Conservation (phyloP, 331 rosid genomes). For the Acacia concinna region DNA sequence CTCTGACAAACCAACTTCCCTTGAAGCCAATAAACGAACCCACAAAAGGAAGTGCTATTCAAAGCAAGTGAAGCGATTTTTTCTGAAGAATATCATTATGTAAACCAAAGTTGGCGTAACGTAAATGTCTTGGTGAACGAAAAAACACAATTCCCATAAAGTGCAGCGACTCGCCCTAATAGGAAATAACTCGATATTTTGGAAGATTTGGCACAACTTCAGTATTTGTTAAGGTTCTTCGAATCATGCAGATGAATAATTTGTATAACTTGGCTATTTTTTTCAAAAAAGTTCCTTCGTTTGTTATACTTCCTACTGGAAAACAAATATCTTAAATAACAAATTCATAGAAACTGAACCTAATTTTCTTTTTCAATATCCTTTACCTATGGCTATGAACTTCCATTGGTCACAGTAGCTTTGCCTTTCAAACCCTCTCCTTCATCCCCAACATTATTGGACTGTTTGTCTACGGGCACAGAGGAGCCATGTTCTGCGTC, state of each 20-base stretch:
- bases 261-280: background rate
- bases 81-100: background rate
- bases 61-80: background rate
- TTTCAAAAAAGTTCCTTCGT: background rate
- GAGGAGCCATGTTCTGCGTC: conserved; percentile 42
- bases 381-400: conserved; percentile 17
- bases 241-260: background rate
- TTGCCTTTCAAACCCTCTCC: conserved; percentile 34
- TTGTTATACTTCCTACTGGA: background rate
- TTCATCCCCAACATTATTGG: conserved; percentile 32
- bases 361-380: background rate
- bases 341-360: background rate
- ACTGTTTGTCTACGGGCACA: conserved; percentile 26
- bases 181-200: background rate
- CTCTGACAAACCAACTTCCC: no score
- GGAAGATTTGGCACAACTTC: background rate
- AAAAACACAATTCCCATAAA: background rate
- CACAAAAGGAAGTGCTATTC: background rate
- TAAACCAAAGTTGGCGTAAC: background rate
- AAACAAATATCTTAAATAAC: background rate
- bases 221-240: background rate
- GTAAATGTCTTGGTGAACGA: background rate
- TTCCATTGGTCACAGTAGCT: background rate
- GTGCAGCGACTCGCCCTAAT: background rate
- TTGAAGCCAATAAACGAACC: background rate